Conservation (phyloP, 2,329 filamentous ascomycete species). For the Cadophora sp. region DNA sequence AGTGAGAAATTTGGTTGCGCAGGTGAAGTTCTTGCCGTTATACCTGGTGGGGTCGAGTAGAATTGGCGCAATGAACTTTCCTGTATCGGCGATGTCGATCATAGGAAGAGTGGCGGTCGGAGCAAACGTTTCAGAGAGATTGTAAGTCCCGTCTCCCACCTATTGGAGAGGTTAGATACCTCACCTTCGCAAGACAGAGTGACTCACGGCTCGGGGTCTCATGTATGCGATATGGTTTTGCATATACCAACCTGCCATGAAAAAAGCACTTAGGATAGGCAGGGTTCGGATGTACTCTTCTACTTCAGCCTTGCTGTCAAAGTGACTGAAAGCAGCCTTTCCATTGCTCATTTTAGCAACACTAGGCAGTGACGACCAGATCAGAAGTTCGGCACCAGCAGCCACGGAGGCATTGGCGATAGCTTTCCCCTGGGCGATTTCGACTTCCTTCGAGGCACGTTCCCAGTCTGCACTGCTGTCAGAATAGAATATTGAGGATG, state of each 20-base stretch:
- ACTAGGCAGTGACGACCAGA: constrained; percentile 51
- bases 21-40: constrained; percentile 52
- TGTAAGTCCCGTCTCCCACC: constrained; percentile 40
- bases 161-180: neutral
- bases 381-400: constrained; percentile 48
- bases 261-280: constrained; percentile 52
- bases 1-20: constrained; percentile 49
- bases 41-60: constrained; percentile 51
- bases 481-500: constrained; percentile 45
- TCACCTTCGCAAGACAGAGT: neutral
- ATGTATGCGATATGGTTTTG: constrained; percentile 11
- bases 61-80: constrained; percentile 46
- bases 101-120: constrained; percentile 39
- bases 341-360: constrained; percentile 46
- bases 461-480: constrained; percentile 47
- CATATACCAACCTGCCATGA: constrained; percentile 46
- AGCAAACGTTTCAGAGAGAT: constrained; percentile 23
- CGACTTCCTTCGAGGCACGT: constrained; percentile 11
- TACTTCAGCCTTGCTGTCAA: constrained; percentile 43
- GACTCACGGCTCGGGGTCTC: constrained; percentile 10
- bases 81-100: constrained; percentile 40
- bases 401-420: constrained; percentile 50
- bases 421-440: constrained; percentile 48
- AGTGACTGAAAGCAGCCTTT: constrained; percentile 46
- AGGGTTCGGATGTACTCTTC: constrained; percentile 47